A percentile compares a stretch with the other conserved stretches of the same genome.
Conservation (phyloP, 1,284 basidiomycete genomes). For the Microbotryum scabiosae region DNA sequence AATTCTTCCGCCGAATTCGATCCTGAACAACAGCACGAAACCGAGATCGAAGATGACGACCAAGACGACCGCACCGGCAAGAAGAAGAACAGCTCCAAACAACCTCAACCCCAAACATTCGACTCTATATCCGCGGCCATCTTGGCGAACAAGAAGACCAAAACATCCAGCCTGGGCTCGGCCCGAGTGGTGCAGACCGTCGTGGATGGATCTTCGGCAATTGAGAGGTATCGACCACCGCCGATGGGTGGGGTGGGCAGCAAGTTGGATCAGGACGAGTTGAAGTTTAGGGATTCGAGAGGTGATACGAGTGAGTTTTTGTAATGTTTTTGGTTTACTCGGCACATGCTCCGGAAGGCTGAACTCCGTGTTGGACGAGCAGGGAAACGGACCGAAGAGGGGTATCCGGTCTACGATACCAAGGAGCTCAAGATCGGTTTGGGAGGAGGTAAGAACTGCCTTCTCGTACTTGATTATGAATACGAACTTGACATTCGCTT, state of each 20-base stretch:
- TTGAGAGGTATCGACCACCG: conserved; percentile 18
- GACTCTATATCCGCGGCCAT: too few relatives aligned
- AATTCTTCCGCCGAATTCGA: background rate
- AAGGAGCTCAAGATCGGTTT: conserved; percentile 33
- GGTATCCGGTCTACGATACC: conserved; percentile 32
- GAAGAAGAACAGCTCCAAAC: too few relatives aligned
- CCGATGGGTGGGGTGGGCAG: background rate
- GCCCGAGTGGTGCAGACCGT: background rate
- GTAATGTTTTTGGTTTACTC: background rate
- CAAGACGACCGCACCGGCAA: background rate
- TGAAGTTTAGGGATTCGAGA: conserved; percentile 25
- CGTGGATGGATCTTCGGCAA: conserved; percentile 15
- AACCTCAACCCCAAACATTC: too few relatives aligned
- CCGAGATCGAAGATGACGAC: conserved; percentile 5
- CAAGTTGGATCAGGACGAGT: conserved; percentile 21
- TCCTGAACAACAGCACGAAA: conserved; percentile 2
- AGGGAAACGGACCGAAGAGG: conserved; percentile 34
- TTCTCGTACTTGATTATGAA: too few relatives aligned
- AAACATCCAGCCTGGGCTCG: too few relatives aligned
- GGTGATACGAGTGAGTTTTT: conserved; percentile 13
- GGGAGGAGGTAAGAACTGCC: conserved; percentile 20
- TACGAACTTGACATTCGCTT: too few relatives aligned
- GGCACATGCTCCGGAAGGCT: too few relatives aligned
- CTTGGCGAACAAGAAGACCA: too few relatives aligned
- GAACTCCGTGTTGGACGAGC: background rate